A percentile compares a stretch with the other conserved stretches of the same genome.
Conservation (phyloP, 2,329 filamentous ascomycete genomes). For the Cadophora malorum region DNA sequence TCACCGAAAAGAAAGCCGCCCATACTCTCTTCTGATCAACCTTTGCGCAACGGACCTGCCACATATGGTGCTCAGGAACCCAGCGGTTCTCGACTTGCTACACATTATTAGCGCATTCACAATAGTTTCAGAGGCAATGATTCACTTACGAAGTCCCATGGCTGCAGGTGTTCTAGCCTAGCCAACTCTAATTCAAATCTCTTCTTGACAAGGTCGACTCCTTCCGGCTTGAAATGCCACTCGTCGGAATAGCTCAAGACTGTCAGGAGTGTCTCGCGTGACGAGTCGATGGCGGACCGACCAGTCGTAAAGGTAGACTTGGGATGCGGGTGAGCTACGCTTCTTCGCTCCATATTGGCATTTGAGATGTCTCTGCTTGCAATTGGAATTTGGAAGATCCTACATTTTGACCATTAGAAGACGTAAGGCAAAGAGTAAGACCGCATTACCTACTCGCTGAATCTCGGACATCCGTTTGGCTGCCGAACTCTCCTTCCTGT, state of each 20-base stretch:
- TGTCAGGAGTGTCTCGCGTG: background rate
- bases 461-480: no score
- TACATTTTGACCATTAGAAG: background rate
- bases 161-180: background rate
- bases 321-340: background rate
- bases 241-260: slow-evolving; percentile 30
- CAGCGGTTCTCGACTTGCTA: slow-evolving; percentile 25
- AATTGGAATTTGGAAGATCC: background rate
- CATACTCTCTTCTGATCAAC: slow-evolving; percentile 23
- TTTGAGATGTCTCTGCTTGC: background rate
- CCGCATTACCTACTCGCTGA: background rate
- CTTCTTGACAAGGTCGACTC: slow-evolving; percentile 32
- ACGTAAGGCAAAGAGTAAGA: background rate
- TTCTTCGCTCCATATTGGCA: slow-evolving; percentile 1
- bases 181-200: slow-evolving; percentile 31
- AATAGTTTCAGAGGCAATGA: background rate
- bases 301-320: slow-evolving; percentile 7
- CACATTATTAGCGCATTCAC: background rate
- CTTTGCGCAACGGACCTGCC: slow-evolving; percentile 23
- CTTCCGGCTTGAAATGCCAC: slow-evolving; percentile 38
- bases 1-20: slow-evolving; percentile 25
- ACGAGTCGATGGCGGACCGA: background rate
- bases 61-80: slow-evolving; percentile 18
- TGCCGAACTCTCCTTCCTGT: background rate
- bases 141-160: slow-evolving; percentile 5